Evolutionary conservation across 2,329 filamentous ascomycete species (phyloP), one percentile per base, ranked within the genome.

Genomic region (Aspergillus fructus): DNA sequence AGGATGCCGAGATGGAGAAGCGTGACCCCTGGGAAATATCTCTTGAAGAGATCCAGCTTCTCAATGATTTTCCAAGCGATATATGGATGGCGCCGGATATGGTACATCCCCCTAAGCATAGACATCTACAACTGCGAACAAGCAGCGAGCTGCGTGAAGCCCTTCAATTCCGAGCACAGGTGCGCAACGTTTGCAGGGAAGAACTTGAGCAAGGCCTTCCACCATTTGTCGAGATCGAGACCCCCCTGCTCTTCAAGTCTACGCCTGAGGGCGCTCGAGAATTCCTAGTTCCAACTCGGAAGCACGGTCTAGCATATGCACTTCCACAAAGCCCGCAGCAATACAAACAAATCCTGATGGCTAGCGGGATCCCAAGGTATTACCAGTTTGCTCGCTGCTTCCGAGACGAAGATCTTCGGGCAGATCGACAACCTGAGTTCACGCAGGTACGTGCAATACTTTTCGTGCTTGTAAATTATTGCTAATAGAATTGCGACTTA

Each of bases 301-400:
- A 82, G 37, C 82, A 81, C 1, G 91, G 91, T 0, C 78, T 87
- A 59, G 92, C 91, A 3, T 99, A 97, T 73, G 94, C 94, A 8
- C 79, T 99, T 19, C 93, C 93, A 0, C 96, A 99, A 72, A 97
- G 93, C 63, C 94, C 94, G 0, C 94, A 99, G 73, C 94, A 99
- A 73, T 99, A 97, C 72, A 99, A 99, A 77, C 94, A 99, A 77
- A 90, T 97, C 2, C 83, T 99, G 42, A 97, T 99, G 92, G 90
- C 92, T 0, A 89, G 90, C 59, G 93, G 93, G 0, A 83, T 97
- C 11, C 78, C 82, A 1, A 85, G 83, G 41, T 99, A 99, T 72
- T 96, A 89, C 74, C 94, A 99, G 68, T 91, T 97, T 76, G 96
- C 94, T 2, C 88, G 87, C 62, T 99, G 94, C 70, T 99, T 97